Evolutionary conservation across 192 early-diverging fungal species (phyloP), one percentile per base, ranked within the genome.

Genomic region (Chytriomyces hyalinus): DNA sequence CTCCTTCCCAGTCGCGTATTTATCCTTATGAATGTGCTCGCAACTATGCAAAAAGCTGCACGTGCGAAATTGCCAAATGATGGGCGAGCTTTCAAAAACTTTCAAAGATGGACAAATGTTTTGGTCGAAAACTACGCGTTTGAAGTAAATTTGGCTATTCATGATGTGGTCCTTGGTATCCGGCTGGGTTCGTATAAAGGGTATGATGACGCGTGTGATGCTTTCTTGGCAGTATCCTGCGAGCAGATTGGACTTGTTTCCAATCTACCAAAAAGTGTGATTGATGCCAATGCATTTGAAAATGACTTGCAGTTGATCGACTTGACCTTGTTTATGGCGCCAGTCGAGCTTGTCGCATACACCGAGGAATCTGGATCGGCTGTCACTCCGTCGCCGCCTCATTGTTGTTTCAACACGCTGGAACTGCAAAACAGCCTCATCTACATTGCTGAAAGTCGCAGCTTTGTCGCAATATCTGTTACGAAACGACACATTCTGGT

Each of bases 61-160:
- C 53, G 46, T 26, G 49, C 36, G 36, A 36, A 36, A 36, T 36
- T 36, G n/a, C 36, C 71, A 5, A 17, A 36, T 20, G 63, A 51
- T 44, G 48, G 45, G 22, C 22, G 53, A 13, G 13, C 45, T 6
- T 51, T 66, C 50, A 48, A 75, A 51, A 45, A 66, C 9, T 53
- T 65, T 10, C 73, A 66, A 22, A 49, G 53, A 60, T 75, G 73
- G 73, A n/a, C 49, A 20, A 66, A 66, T 28, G 15, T 75, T 22
- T 64, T 75, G 13, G 49, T 17, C 2, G 17, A 49, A 17, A 26
- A 66, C 24, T 75, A 65, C 47, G 28, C 2, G 20, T 49, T 57
- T 6, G 62, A 45, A 15, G 43, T 75, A 13, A 28, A 75, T 65
- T 15, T 75, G 10, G n/a, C 73, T 6, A 10, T 75, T 6, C 47